These are phyloP conservation scores for Leptographium lundbergii DNA, from an alignment of 2,329 filamentous ascomycete species.

Conservation along the genomic window DNA sequence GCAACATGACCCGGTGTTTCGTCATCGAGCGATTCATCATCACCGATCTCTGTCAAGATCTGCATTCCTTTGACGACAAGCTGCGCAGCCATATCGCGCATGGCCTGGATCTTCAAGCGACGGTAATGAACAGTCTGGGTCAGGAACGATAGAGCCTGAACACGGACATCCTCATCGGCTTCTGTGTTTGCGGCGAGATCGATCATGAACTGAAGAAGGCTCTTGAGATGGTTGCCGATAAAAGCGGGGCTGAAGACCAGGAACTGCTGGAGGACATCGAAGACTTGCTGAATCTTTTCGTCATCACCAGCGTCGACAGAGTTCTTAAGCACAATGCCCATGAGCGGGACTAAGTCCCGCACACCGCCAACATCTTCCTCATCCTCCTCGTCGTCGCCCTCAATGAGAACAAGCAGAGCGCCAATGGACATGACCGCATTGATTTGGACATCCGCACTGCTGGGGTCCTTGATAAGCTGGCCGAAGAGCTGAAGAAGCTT, in stretches of 20 bases:
- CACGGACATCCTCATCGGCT: conserved; percentile 72
- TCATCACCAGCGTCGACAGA: conserved; percentile 71
- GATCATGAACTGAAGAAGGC: conserved; percentile 89
- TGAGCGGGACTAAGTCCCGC: conserved; percentile 68
- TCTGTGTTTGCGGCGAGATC: conserved; percentile 66
- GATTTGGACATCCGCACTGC: conserved; percentile 84
- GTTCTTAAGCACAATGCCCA: conserved; percentile 82
- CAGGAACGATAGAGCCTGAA: conserved; percentile 85
- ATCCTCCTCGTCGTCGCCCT: conserved; percentile 83
- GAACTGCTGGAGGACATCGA: conserved; percentile 94
- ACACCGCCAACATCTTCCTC: conserved; percentile 59
- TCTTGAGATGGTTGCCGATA: conserved; percentile 73
- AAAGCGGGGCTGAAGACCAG: conserved; percentile 80
- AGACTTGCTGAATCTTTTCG: conserved; percentile 77
- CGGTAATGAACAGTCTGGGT: conserved; percentile 86
- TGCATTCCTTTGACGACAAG: conserved; percentile 80
- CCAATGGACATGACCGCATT: conserved; percentile 89
- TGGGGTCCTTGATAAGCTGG: conserved; percentile 77
- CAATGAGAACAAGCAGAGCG: conserved; percentile 74
- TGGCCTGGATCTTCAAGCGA: conserved; percentile 87
- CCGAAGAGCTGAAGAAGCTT: conserved; percentile 74
- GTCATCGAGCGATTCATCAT: conserved; percentile 69
- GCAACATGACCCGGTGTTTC: conserved; percentile 76
- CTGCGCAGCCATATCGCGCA: conserved; percentile 71
- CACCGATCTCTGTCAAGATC: conserved; percentile 80